Percentiles rank a stretch among this genome's conserved stretches.
Conservation (phyloP, 2,329 filamentous ascomycete genomes). For the Scleromitrula shiraiana region DNA sequence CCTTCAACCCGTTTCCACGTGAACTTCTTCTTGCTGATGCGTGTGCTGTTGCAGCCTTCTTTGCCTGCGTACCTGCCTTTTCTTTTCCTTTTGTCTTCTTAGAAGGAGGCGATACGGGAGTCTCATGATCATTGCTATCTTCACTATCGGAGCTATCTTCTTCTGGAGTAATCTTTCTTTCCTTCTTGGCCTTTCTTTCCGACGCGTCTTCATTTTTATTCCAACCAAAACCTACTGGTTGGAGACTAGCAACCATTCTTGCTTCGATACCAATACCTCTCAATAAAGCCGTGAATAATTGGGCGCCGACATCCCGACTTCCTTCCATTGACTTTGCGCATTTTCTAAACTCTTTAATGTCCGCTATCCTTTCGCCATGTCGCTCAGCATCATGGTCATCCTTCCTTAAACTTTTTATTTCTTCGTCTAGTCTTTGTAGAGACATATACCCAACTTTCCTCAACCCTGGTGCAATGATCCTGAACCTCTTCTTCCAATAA, state of each 20-base stretch:
- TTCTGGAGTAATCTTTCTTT: constrained; percentile 20
- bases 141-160: constrained; percentile 33
- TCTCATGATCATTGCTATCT: constrained; percentile 9
- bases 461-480: constrained; percentile 66
- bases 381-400: constrained; percentile 51
- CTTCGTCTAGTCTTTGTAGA: constrained; percentile 63
- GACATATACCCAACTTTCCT: constrained; percentile 88
- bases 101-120: constrained; percentile 2
- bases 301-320: constrained; percentile 79
- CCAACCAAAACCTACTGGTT: constrained; percentile 85
- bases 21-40: constrained; percentile 19
- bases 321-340: constrained; percentile 65
- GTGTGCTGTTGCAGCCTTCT: constrained; percentile 12
- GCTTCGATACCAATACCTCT: constrained; percentile 75
- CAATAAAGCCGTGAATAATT: constrained; percentile 81
- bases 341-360: constrained; percentile 58
- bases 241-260: constrained; percentile 74
- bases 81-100: constrained; percentile 15
- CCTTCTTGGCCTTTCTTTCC: constrained; percentile 28
- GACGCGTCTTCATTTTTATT: constrained; percentile 76
- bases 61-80: constrained; percentile 15
- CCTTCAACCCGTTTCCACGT: constrained; percentile 24
- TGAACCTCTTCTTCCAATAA: constrained; percentile 86
- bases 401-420: constrained; percentile 61
- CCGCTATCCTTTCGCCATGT: constrained; percentile 71